Base-by-base conservation (phyloP, 1,284 basidiomycete genomes). In the Trichosporon sp. region DNA sequence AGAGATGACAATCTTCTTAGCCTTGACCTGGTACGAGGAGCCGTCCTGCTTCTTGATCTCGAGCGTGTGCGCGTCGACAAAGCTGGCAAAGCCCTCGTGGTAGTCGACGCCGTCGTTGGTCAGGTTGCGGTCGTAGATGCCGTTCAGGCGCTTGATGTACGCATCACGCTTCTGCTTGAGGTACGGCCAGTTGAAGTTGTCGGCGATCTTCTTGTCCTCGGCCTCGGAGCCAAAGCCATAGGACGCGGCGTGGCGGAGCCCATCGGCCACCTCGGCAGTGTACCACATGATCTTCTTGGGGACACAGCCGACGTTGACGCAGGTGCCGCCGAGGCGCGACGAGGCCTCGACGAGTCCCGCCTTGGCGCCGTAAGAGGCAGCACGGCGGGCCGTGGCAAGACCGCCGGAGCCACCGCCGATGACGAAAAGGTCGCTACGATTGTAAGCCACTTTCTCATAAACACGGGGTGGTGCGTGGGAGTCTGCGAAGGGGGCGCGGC, bases 81-180 rank as follows among this genome's bases (percentile, higher is more conserved):
- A 86, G 33, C 85, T 84, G 1, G 88, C 96, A 74, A 83, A 86
- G 9, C 96, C 95, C 27, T 86, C 84, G 76, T 97, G 88, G 78
- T 90, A 88, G 72, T 96, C 93, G 71, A 99, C 92, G 57, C 87
- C 85, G 79, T 98, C 95, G 75, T 89, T 92, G 59, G 85, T 85
- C 61, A 95, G 87, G 81, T 99, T 98, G 74, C 71, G 86, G 72
- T 90, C 90, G 79, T 99, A 99, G 74, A 98, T 95, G 14, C 87
- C 88, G 82, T 98, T 98, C 64, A 99, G 85, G 58, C 86, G 86
- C 68, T 86, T 85, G 73, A 99, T 95, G 81, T 99, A 99, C 54
- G 90, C 93, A 80, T 99, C 96, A 46, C 95, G 90, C 81, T 95
- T 92, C 56, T 88, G 86, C 80, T 97, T 97, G 83, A 99, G 91